Percentiles rank a stretch among this genome's conserved stretches.
Conservation (phyloP, 306 rosid genomes). For the Glycine latifolia region DNA sequence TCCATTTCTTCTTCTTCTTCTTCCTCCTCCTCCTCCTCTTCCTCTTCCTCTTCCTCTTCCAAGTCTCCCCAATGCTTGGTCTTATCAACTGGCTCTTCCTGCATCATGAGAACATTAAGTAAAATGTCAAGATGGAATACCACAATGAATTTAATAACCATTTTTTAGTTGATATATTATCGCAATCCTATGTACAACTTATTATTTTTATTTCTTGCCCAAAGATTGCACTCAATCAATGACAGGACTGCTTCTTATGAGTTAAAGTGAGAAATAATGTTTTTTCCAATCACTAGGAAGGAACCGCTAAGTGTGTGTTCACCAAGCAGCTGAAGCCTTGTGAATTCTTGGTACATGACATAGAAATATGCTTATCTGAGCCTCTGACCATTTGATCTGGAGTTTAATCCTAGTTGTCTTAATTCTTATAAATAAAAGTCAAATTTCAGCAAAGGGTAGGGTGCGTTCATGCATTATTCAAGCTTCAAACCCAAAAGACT, state of each 20-base stretch:
- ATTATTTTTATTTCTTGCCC: not conserved
- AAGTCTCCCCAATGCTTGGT: conserved; percentile 99
- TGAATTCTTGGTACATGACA: not conserved
- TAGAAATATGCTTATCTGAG: too few species aligned
- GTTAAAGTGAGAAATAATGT: conserved; percentile 5
- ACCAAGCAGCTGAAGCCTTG: not conserved
- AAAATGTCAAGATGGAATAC: conserved; percentile 21
- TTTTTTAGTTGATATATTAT: not conserved
- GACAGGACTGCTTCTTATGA: not conserved
- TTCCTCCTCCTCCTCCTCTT: conserved; percentile 79
- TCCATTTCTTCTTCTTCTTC: conserved; percentile 77
- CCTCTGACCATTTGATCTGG: not conserved
- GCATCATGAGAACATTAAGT: conserved; percentile 38
- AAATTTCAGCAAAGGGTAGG: not conserved
- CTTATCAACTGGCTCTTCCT: conserved; percentile 99
- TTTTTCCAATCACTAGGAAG: not conserved
- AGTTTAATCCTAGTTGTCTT: not conserved
- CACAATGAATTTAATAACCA: conserved; percentile 30
- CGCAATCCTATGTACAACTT: not conserved
- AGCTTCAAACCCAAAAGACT: not conserved
- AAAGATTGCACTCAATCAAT: not conserved
- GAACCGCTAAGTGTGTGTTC: not conserved
- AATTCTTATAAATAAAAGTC: not conserved
- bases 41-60: conserved; percentile 97
- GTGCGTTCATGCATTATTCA: not conserved